Evolutionary conservation across 164 flowering plant genomes (phyloP).

Genomic region (Nelumbo lutea): DNA sequence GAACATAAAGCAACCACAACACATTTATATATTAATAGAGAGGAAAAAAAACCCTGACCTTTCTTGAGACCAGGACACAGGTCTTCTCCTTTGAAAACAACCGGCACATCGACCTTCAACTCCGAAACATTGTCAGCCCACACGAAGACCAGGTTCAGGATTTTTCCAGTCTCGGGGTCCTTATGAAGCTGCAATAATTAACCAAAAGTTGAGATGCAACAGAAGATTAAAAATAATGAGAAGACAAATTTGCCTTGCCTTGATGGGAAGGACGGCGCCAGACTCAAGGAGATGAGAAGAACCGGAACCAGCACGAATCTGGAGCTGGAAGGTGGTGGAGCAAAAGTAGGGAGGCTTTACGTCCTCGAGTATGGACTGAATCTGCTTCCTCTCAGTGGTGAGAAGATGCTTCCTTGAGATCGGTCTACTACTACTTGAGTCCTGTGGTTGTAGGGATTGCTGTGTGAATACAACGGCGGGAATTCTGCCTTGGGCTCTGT

Average conservation of each 20-base stretch:
- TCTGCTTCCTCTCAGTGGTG: constrained; percentile 76
- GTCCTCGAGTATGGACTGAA: constrained; percentile 50
- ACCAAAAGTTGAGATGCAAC: neutral
- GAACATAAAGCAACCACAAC: neutral
- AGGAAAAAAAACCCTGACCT: constrained; percentile 37
- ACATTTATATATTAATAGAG: no score
- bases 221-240: neutral
- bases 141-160: constrained; percentile 73
- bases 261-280: constrained; percentile 75
- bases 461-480: constrained; percentile 78
- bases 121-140: constrained; percentile 76
- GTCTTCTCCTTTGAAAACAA: constrained; percentile 79
- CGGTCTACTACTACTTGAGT: constrained; percentile 12
- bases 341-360: constrained; percentile 56
- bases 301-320: constrained; percentile 86
- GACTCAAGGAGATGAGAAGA: constrained; percentile 64
- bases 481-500: constrained; percentile 74
- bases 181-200: constrained; percentile 49
- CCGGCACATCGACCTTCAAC: constrained; percentile 69
- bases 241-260: constrained; percentile 29
- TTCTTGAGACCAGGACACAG: constrained; percentile 73
- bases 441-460: constrained; percentile 17
- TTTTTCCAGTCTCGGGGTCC: constrained; percentile 51
- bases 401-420: constrained; percentile 52
- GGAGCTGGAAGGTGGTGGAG: constrained; percentile 77